Evolutionary conservation across 768 basidiomycete species (phyloP).

Genomic region (Leccinellum albellum): DNA sequence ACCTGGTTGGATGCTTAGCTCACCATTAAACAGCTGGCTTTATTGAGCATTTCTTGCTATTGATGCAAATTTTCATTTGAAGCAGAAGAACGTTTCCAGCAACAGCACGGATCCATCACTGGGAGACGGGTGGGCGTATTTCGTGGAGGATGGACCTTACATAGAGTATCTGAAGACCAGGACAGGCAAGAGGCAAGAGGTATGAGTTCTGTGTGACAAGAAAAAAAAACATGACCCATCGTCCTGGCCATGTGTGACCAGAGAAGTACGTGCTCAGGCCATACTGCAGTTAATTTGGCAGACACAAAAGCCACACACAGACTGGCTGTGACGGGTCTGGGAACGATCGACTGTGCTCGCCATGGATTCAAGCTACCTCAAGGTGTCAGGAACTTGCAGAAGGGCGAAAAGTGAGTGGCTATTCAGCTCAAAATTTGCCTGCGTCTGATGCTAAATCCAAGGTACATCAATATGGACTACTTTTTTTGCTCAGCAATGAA

Average conservation of each 20-base stretch:
- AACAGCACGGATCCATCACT: neutral
- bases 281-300: neutral
- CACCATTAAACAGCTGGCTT: neutral
- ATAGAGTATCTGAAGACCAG: neutral
- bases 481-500: neutral
- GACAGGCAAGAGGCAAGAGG: neutral
- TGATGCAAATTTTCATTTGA: neutral
- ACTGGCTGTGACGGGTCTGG: neutral
- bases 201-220: too few species aligned
- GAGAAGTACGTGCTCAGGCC: neutral
- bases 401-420: neutral
- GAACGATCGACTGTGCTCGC: neutral
- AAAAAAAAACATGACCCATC: too few species aligned
- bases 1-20: too few species aligned
- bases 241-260: neutral
- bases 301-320: neutral
- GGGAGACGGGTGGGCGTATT: neutral
- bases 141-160: neutral
- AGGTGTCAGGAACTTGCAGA: neutral
- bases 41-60: neutral
- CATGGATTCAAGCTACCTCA: neutral
- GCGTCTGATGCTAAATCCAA: neutral
- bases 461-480: neutral
- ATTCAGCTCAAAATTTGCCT: too few species aligned
- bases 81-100: neutral